phyloP scores from a whole-genome alignment of 495 filamentous ascomycete species.

The Xylaria telfairii region DNA sequence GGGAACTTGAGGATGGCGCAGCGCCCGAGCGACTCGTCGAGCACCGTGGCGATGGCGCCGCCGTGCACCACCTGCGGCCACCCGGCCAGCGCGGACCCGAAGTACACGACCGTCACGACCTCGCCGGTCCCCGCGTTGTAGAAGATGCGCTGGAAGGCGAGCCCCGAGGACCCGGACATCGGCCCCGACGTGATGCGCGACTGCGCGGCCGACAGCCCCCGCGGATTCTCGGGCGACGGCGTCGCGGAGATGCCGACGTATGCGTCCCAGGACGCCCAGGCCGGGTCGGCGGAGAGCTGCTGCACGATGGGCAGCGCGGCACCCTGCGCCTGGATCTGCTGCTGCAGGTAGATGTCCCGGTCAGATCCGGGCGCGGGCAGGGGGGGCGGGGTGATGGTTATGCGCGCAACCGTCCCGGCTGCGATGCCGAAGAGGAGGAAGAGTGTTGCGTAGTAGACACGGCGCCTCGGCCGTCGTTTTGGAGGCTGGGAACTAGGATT shows the following conservation, averaged over 20 bases:
- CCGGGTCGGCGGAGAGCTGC: constrained; percentile 57
- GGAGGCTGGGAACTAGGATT: background rate
- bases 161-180: constrained; percentile 48
- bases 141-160: constrained; percentile 59
- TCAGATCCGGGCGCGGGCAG: constrained; percentile 40
- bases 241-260: constrained; percentile 56
- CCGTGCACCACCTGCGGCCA: constrained; percentile 84
- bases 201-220: background rate
- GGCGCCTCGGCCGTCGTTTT: constrained; percentile 20
- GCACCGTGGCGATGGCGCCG: constrained; percentile 70
- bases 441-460: constrained; percentile 35
- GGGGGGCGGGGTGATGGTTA: constrained; percentile 45
- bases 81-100: constrained; percentile 67
- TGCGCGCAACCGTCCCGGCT: constrained; percentile 39
- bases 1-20: constrained; percentile 55
- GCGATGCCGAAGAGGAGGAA: constrained; percentile 48
- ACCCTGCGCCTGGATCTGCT: constrained; percentile 41
- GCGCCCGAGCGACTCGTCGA: constrained; percentile 70
- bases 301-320: constrained; percentile 59
- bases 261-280: constrained; percentile 61
- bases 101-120: constrained; percentile 60
- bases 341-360: constrained; percentile 38
- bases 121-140: constrained; percentile 49
- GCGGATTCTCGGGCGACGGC: background rate
- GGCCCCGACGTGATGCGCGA: constrained; percentile 53